phyloP scores from a whole-genome alignment of 768 basidiomycete species.

The Auricularia auricula-judae region DNA sequence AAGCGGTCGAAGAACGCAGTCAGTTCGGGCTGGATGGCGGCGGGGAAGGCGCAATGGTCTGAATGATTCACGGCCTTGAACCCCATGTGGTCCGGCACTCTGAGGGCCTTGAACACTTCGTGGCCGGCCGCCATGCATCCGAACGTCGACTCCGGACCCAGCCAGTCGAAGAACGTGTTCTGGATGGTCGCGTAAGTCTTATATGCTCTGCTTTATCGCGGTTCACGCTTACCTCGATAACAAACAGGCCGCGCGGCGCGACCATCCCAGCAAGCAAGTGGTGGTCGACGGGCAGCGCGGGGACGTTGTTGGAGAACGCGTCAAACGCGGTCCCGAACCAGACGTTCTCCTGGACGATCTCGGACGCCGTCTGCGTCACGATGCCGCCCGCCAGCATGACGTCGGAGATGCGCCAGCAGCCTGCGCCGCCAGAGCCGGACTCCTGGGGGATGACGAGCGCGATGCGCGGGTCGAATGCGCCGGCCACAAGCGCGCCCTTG shows the following conservation, averaged over 20 bases:
- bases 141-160: conserved; percentile 7
- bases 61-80: conserved; percentile 10
- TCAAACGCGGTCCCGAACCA: conserved; percentile 8
- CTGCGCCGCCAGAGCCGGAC: conserved; percentile 11
- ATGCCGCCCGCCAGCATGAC: conserved; percentile 5
- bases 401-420: conserved; percentile 13
- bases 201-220: not conserved
- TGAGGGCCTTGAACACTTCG: conserved; percentile 9
- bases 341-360: conserved; percentile 13
- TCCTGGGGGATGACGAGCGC: conserved; percentile 13
- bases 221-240: conserved; percentile 3
- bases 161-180: conserved; percentile 12
- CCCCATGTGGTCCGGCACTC: conserved; percentile 7
- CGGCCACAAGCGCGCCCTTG: conserved; percentile 12
- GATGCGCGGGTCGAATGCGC: conserved; percentile 12
- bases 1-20: conserved; percentile 11
- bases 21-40: conserved; percentile 7
- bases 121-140: conserved; percentile 11
- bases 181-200: not conserved
- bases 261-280: conserved; percentile 10
- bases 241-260: conserved; percentile 10
- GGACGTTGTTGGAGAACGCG: conserved; percentile 8
- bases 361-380: conserved; percentile 10
- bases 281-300: conserved; percentile 10
- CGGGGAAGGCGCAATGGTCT: conserved; percentile 11